A percentile compares a stretch with the other conserved stretches of the same genome.
Conservation (phyloP, 345 rosid species). For the Rhodomyrtus tomentosa region DNA sequence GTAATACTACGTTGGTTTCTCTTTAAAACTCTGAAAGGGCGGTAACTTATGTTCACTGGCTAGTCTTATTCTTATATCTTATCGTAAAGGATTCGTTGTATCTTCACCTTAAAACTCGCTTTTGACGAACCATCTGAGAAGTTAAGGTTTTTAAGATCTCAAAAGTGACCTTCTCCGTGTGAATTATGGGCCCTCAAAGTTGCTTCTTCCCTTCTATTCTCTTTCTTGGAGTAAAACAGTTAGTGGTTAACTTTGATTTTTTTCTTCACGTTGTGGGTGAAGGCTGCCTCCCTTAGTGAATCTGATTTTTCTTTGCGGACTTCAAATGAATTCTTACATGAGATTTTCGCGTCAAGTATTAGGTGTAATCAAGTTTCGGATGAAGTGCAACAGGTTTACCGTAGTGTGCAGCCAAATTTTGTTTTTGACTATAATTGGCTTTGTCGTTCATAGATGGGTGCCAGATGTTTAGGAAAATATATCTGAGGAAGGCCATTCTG, state of each 20-base stretch:
- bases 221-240: neutral
- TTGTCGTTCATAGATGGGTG: neutral
- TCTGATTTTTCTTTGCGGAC: neutral
- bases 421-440: neutral
- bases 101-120: neutral
- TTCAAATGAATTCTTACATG: neutral
- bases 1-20: neutral
- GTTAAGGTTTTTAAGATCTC: neutral
- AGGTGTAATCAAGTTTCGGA: neutral
- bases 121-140: neutral
- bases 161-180: neutral
- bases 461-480: neutral
- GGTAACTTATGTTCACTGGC: neutral
- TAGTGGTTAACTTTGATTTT: neutral
- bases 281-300: neutral
- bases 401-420: neutral
- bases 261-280: neutral
- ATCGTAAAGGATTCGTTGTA: neutral
- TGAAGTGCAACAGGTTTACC: neutral
- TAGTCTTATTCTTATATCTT: neutral
- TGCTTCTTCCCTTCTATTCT: neutral
- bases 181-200: neutral
- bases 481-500: neutral
- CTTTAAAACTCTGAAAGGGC: neutral
- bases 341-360: neutral